Evolutionary conservation across 495 filamentous ascomycete genomes (phyloP).

Genomic region (Xylaria scruposa): DNA sequence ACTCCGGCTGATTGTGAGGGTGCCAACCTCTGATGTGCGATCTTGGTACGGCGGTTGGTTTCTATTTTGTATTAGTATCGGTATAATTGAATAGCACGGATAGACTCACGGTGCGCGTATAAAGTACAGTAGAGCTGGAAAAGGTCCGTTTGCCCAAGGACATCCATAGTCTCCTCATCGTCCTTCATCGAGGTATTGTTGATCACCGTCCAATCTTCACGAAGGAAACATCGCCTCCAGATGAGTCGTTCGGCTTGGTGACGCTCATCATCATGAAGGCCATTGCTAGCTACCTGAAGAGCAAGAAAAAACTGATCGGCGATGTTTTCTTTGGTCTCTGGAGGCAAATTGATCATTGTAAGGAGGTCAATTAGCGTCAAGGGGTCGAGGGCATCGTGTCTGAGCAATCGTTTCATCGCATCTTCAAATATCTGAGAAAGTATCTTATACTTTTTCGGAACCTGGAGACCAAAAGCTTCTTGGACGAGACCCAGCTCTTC

Average conservation of each 20-base stretch:
- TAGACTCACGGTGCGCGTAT: constrained; percentile 51
- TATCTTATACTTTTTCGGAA: constrained; percentile 65
- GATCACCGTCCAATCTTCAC: constrained; percentile 75
- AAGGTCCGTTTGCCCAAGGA: constrained; percentile 56
- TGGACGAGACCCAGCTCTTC: constrained; percentile 78
- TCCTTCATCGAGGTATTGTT: constrained; percentile 61
- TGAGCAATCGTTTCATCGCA: constrained; percentile 68
- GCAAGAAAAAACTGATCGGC: constrained; percentile 72
- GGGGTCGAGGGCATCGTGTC: constrained; percentile 68
- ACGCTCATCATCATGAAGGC: constrained; percentile 59
- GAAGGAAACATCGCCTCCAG: constrained; percentile 82
- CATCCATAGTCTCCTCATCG: constrained; percentile 52
- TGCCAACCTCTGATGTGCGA: constrained; percentile 38
- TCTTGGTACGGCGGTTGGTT: constrained; percentile 32
- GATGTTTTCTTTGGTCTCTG: constrained; percentile 46
- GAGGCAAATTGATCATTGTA: constrained; percentile 67
- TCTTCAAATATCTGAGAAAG: constrained; percentile 69
- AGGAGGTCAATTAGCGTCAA: constrained; percentile 80
- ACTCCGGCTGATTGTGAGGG: constrained; percentile 61
- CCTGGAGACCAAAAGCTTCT: constrained; percentile 65
- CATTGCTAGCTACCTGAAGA: constrained; percentile 67
- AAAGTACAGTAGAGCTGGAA: constrained; percentile 57
- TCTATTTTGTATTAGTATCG: constrained; percentile 33
- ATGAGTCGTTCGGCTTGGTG: constrained; percentile 70
- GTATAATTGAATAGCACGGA: background rate